Percentiles rank a stretch among this genome's conserved stretches.
These are phyloP conservation scores for Gastrodia elata DNA, from an alignment of 106 monocot genomes.

Conservation along the genomic window DNA sequence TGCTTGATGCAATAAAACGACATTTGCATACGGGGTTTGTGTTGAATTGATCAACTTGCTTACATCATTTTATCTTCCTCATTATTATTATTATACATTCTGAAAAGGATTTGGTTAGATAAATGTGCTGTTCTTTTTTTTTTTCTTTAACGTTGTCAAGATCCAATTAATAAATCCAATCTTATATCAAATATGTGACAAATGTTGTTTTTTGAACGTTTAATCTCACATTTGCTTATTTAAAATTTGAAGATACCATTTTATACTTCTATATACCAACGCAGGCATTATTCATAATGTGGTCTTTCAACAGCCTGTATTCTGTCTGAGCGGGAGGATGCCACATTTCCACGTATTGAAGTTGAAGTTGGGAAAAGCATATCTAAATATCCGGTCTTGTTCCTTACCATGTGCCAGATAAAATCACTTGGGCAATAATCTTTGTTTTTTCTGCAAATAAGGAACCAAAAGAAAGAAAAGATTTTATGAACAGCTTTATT, in stretches of 20 bases:
- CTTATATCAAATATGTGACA: background rate
- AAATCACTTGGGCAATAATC: background rate
- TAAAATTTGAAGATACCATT: too few species aligned
- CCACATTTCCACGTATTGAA: too few species aligned
- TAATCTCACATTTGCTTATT: background rate
- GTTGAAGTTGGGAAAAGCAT: too few species aligned
- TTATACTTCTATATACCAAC: too few species aligned
- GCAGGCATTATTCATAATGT: too few species aligned
- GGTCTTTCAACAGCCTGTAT: too few species aligned
- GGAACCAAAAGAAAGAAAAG: background rate
- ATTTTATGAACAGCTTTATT: too few species aligned
- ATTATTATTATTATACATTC: background rate
- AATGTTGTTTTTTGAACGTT: background rate
- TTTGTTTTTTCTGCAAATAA: background rate
- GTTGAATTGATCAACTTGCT: conserved; percentile 6
- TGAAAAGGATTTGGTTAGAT: background rate
- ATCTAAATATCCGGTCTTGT: too few species aligned
- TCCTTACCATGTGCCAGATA: too few species aligned
- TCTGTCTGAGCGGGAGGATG: too few species aligned
- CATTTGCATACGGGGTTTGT: conserved; percentile 67
- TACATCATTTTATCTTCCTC: background rate
- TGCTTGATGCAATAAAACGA: conserved; percentile 53
- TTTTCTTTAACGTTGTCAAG: background rate
- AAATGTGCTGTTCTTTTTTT: background rate
- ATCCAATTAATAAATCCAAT: background rate